Evolutionary conservation across 2,329 filamentous ascomycete species (phyloP).

Genomic region (Fusarium piperis): DNA sequence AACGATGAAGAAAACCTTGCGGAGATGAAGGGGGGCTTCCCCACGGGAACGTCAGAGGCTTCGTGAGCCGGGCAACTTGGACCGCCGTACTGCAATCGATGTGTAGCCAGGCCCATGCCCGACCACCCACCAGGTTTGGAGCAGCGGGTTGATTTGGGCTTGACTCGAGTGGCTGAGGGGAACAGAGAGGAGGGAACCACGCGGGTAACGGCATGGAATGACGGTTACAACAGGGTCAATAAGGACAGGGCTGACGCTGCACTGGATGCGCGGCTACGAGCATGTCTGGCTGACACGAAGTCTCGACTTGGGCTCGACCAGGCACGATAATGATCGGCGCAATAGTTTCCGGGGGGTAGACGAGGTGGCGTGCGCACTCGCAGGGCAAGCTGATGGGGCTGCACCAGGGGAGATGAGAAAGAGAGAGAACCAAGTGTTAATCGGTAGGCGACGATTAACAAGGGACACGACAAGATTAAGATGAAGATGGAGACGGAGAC

Average conservation of each 20-base stretch:
- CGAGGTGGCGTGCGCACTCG: constrained; percentile 38
- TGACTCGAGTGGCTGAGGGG: constrained; percentile 21
- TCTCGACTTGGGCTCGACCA: constrained; percentile 37
- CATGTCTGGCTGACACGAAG: constrained; percentile 34
- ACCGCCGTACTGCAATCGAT: constrained; percentile 34
- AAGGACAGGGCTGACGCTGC: constrained; percentile 42
- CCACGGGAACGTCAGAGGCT: constrained; percentile 33
- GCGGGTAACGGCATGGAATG: constrained; percentile 24
- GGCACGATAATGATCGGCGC: constrained; percentile 43
- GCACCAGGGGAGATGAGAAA: constrained; percentile 18
- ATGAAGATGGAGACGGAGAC: constrained; percentile 32
- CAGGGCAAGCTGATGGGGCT: constrained; percentile 27
- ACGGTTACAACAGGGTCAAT: constrained; percentile 33
- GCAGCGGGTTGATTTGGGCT: constrained; percentile 11
- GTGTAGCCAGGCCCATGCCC: constrained; percentile 26
- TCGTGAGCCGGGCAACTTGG: constrained; percentile 28
- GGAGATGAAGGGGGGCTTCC: constrained; percentile 36
- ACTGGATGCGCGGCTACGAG: constrained; percentile 42
- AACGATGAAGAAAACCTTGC: constrained; percentile 67
- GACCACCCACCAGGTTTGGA: constrained; percentile 28
- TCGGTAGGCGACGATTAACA: constrained; percentile 21
- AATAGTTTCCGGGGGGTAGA: constrained; percentile 38
- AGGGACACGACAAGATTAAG: constrained; percentile 25
- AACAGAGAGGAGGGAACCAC: constrained; percentile 26
- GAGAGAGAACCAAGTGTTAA: constrained; percentile 11